These are phyloP conservation scores for Solanum bulbocastanum DNA, from an alignment of 257 asterid species.

Conservation along the genomic window DNA sequence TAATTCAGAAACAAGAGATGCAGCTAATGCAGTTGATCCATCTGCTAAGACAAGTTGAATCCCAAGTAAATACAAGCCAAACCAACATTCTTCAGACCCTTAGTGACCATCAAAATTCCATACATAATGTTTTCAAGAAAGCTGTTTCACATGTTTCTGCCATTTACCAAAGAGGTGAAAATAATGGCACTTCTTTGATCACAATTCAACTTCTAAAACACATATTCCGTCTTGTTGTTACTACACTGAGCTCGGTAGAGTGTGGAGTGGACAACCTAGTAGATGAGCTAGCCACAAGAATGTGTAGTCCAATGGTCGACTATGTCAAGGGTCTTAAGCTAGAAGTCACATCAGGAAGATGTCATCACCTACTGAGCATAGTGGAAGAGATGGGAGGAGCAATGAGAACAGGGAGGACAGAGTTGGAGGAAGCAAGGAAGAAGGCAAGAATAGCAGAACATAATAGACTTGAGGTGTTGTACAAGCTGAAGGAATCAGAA, in stretches of 20 bases:
- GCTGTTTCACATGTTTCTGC: slow-evolving; percentile 41
- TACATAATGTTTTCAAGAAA: slow-evolving; percentile 34
- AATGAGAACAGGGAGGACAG: slow-evolving; percentile 34
- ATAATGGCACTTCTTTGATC: slow-evolving; percentile 21
- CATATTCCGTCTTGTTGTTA: slow-evolving; percentile 33
- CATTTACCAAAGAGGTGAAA: slow-evolving; percentile 26
- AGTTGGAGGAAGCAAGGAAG: slow-evolving; percentile 58
- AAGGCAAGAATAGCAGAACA: slow-evolving; percentile 35
- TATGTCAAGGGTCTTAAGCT: slow-evolving; percentile 47
- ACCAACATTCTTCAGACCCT: slow-evolving; percentile 44
- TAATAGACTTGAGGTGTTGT: slow-evolving; percentile 29
- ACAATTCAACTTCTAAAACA: slow-evolving; percentile 41
- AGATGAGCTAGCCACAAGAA: slow-evolving; percentile 36
- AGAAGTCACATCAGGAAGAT: slow-evolving; percentile 47
- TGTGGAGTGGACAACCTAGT: slow-evolving; percentile 51
- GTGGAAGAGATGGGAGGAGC: slow-evolving; percentile 53
- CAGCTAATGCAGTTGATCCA: slow-evolving; percentile 45
- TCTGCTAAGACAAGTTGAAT: slow-evolving; percentile 49
- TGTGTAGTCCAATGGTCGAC: slow-evolving; percentile 69
- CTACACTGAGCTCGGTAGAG: slow-evolving; percentile 57
- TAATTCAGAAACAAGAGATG: slow-evolving; percentile 46
- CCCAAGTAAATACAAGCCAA: slow-evolving; percentile 57
- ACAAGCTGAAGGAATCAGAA: slow-evolving; percentile 39
- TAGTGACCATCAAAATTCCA: slow-evolving; percentile 28
- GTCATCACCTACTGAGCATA: slow-evolving; percentile 35